Evolutionary conservation across 352 stramenopile species (phyloP), one percentile per base, ranked within the genome.

Genomic region (Phytophthora cactorum): DNA sequence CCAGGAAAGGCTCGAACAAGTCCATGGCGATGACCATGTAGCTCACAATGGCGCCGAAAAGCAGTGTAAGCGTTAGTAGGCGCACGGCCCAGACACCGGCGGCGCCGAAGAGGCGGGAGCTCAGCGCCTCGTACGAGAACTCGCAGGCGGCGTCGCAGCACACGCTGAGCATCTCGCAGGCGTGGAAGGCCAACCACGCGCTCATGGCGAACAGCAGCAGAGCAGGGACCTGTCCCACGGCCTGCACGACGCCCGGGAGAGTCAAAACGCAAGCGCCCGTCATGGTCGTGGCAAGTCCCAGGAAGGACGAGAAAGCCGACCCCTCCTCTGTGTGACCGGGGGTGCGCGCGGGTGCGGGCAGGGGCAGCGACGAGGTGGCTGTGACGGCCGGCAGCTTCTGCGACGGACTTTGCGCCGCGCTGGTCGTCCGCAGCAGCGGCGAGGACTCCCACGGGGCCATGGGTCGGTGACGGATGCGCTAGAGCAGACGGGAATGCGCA

Each of bases 11-110:
- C 73, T 91, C 80, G 51, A 95, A 89, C 32, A 95, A 74, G 57
- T 95, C 87, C 82, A 92, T 93, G 27, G 82, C 81, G 66, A 95
- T 92, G 11, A 95, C 82, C 67, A 90, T 92, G 75, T 93, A 93
- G 74, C 79, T 92, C 41, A 95, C 79, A 34, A 92, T 78, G 25
- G 85, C 83, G 55, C 87, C 87, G 52, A 95, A 95, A 22, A 93
- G 75, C 58, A 95, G 72, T 50, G 86, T 66, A 47, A 95, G 68
- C 52, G 86, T 92, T 38, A 93, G 63, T n/a, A 88, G 46, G 31
- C 87, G 87, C 44, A 95, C 79, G 41, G 74, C 71, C 85, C 85
- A 95, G 7, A 95, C 81, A 58, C 84, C 84, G 4, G 77, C 52
- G 4, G 85, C 77, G 28, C 79, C 78, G 31, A 93, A 91, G 14